Evolutionary conservation across 2,329 filamentous ascomycete species (phyloP).

Genomic region (Arachnomyces sp.): DNA sequence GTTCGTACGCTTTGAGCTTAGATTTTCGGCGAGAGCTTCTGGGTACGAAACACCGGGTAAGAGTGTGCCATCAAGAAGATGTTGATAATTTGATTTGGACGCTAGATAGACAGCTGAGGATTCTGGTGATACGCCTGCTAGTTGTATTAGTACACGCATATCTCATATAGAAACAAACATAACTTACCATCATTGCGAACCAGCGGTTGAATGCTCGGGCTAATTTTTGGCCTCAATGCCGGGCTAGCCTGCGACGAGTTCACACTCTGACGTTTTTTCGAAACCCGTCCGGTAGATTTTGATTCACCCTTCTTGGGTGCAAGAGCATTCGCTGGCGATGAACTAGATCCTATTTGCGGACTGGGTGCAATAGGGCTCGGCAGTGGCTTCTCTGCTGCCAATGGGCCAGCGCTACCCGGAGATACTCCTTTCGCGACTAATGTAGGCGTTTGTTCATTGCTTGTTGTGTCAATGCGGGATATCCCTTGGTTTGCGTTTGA

Average conservation of each 20-base stretch:
- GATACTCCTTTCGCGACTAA: constrained; percentile 55
- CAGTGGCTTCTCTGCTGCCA: constrained; percentile 14
- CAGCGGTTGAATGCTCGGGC: constrained; percentile 86
- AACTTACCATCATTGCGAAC: constrained; percentile 61
- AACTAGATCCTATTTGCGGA: constrained; percentile 46
- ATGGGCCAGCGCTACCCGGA: too few relatives aligned
- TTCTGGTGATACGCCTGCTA: constrained; percentile 45
- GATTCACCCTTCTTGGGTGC: constrained; percentile 41
- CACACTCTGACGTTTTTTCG: constrained; percentile 64
- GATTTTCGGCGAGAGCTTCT: constrained; percentile 80
- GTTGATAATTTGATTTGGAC: constrained; percentile 96
- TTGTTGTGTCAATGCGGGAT: constrained; percentile 44
- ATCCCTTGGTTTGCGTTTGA: constrained; percentile 42
- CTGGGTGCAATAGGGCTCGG: constrained; percentile 41
- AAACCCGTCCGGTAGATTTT: constrained; percentile 42
- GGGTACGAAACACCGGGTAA: constrained; percentile 87
- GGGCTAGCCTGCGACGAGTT: constrained; percentile 74
- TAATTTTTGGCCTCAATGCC: constrained; percentile 79
- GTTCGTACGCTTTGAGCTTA: constrained; percentile 92
- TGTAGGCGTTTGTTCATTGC: constrained; percentile 44
- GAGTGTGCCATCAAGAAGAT: constrained; percentile 86
- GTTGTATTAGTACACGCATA: constrained; percentile 7
- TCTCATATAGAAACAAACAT: constrained; percentile 16
- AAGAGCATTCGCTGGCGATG: constrained; percentile 42
- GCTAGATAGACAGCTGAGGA: constrained; percentile 69